Conservation (phyloP, 1,139 yeast species). For the Hyphopichia wangnamkhiaoensis region DNA sequence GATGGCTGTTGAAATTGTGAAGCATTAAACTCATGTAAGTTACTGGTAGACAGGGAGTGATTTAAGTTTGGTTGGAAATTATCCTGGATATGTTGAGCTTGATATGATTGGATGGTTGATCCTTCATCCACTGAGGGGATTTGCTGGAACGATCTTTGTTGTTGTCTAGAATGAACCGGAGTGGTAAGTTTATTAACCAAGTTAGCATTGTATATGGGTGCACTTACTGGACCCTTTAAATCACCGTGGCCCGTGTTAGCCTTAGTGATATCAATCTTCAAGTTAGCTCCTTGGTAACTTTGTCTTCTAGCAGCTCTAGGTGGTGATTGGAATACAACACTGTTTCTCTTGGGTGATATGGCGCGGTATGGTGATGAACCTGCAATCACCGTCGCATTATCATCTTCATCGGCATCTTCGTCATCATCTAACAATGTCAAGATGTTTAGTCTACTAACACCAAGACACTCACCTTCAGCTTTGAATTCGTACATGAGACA, state of each 20-base stretch:
- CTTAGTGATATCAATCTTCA: slow-evolving; percentile 20
- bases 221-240: slow-evolving; percentile 34
- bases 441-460: slow-evolving; percentile 11
- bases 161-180: not conserved
- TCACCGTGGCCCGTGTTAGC: slow-evolving; percentile 14
- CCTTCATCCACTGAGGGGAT: not conserved
- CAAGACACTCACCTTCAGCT: slow-evolving; percentile 8
- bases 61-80: slow-evolving; percentile 7
- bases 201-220: slow-evolving; percentile 36
- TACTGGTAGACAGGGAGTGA: slow-evolving; percentile 14
- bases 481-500: slow-evolving; percentile 32
- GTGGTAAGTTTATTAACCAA: slow-evolving; percentile 6
- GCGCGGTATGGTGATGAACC: slow-evolving; percentile 37
- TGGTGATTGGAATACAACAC: not conserved
- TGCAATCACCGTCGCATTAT: slow-evolving; percentile 44
- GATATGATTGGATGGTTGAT: no score
- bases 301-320: slow-evolving; percentile 1
- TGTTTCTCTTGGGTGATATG: slow-evolving; percentile 6
- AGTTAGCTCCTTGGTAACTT: slow-evolving; percentile 4
- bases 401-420: slow-evolving; percentile 23
- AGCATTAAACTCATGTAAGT: slow-evolving; percentile 7
- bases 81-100: no score
- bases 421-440: slow-evolving; percentile 11
- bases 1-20: not conserved
- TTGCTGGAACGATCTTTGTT: not conserved